Base-by-base conservation (phyloP, 2,329 filamentous ascomycete genomes). In the Fusarium praegraminearum region DNA sequence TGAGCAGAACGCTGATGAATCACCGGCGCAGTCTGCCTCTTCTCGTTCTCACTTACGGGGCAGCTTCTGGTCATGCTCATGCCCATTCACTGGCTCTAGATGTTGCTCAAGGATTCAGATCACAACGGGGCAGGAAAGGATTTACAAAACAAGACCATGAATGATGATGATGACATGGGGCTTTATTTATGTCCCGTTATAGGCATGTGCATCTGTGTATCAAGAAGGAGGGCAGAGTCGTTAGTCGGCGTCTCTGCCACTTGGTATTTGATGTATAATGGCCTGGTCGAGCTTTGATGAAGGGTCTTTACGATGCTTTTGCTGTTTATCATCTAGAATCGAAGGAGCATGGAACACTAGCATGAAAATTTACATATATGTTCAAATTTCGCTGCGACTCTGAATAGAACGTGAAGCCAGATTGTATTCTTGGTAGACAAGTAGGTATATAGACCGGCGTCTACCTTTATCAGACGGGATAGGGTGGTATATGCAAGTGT, bases 321-420 rank as follows among this genome's bases (percentile, higher is more conserved):
- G 55, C 62, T 74, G 70, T 76, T 67, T 70, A 70, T 73, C 73
- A 75, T 76, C 73, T 76, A 73, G 70, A 69, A 75, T 72, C 65
- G 57, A 75, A 57, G 60, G 65, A 68, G 59, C 60, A 75, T 55
- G 69, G 52, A 65, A 63, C 64, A 66, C 58, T 75, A 67, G 60
- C 62, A 56, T 67, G 70, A 64, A 74, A 62, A 65, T 72, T 56
- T 72, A 75, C 60, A 69, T 69, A 70, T 52, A 66, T 73, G 62
- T 66, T 68, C 50, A 75, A 70, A 61, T 61, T 26, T 18, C 18
- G n/a, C n/a, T 38, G 15, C 26, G 24, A 33, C 15, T 30, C n/a
- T 46, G 16, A 20, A 51, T 12, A 5, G 13, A 28, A 22, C 7
- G 35, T 51, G 35, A 40, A 40, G 44, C 16, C 12, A 16, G 13